phyloP scores from a whole-genome alignment of 495 filamentous ascomycete genomes.

The Tetracladium marchalianum region DNA sequence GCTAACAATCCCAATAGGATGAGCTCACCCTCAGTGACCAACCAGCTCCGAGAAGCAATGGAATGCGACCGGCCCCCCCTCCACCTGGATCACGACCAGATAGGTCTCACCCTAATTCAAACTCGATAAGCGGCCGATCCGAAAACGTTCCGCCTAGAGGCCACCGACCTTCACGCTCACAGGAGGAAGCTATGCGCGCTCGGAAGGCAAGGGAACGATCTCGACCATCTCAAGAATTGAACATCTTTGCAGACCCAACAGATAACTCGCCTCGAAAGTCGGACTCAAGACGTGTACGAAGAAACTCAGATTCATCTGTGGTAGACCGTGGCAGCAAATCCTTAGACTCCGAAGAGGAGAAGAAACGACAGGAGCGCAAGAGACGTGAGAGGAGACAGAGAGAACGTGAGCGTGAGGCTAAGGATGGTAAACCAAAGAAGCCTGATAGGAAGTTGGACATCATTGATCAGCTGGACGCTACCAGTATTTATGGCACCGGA shows the following conservation, averaged over 20 bases:
- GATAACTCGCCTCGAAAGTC: constrained; percentile 24
- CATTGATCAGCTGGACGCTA: constrained; percentile 96
- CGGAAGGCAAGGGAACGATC: constrained; percentile 25
- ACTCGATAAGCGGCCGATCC: constrained; percentile 14
- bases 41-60: constrained; percentile 10
- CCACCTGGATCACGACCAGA: constrained; percentile 27
- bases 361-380: constrained; percentile 58
- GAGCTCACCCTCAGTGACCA: constrained; percentile 40
- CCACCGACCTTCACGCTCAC: constrained; percentile 50
- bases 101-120: constrained; percentile 26
- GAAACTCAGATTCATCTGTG: constrained; percentile 92
- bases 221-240: constrained; percentile 30
- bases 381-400: constrained; percentile 60
- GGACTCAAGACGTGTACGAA: constrained; percentile 50
- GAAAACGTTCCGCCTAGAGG: constrained; percentile 42
- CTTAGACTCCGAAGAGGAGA: constrained; percentile 64
- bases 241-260: constrained; percentile 52
- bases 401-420: constrained; percentile 42
- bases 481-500: constrained; percentile 91
- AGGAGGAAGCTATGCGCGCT: constrained; percentile 47
- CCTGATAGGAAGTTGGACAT: constrained; percentile 67
- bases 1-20: constrained; percentile 25
- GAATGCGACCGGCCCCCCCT: constrained; percentile 27
- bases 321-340: constrained; percentile 52
- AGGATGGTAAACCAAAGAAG: constrained; percentile 40